Evolutionary conservation across 352 stramenopile species (phyloP).

Genomic region (Thalassiosira sp.): DNA sequence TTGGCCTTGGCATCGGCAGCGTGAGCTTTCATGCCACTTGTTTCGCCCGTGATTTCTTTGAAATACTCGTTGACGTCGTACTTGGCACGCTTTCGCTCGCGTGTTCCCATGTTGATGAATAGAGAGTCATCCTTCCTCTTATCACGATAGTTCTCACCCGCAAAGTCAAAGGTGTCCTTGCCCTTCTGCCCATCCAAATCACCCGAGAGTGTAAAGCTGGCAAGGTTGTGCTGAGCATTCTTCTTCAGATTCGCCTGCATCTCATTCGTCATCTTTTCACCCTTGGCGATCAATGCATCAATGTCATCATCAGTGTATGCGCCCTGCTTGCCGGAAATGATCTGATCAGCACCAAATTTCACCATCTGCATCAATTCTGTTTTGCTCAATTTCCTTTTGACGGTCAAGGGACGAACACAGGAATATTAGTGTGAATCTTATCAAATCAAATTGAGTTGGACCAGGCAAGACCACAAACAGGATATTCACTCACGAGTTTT

Average conservation of each 20-base stretch:
- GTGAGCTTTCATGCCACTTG: slow-evolving; percentile 67
- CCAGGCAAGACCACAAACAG: too few species aligned
- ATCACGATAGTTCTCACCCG: slow-evolving; percentile 84
- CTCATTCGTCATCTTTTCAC: slow-evolving; percentile 79
- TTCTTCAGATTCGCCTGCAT: slow-evolving; percentile 82
- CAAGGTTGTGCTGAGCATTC: slow-evolving; percentile 94
- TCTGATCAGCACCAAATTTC: slow-evolving; percentile 96
- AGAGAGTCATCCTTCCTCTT: slow-evolving; percentile 63
- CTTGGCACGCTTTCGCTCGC: slow-evolving; percentile 80
- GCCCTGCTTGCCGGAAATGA: slow-evolving; percentile 94
- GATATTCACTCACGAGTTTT: slow-evolving; percentile 61
- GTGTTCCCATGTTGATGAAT: slow-evolving; percentile 83
- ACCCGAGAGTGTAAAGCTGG: slow-evolving; percentile 92
- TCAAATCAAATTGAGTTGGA: too few species aligned
- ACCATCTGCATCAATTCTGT: slow-evolving; percentile 97
- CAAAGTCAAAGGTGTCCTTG: slow-evolving; percentile 85
- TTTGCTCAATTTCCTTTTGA: slow-evolving; percentile 88
- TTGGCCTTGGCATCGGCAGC: slow-evolving; percentile 70
- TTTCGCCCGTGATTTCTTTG: slow-evolving; percentile 69
- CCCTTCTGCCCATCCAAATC: slow-evolving; percentile 85
- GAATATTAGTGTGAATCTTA: too few species aligned
- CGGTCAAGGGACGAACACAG: too few species aligned
- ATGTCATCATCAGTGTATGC: slow-evolving; percentile 98
- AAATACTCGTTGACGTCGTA: slow-evolving; percentile 98
- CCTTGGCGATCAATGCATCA: slow-evolving; percentile 93